Evolutionary conservation across 768 basidiomycete species (phyloP).

Genomic region (Hericium alpestre): DNA sequence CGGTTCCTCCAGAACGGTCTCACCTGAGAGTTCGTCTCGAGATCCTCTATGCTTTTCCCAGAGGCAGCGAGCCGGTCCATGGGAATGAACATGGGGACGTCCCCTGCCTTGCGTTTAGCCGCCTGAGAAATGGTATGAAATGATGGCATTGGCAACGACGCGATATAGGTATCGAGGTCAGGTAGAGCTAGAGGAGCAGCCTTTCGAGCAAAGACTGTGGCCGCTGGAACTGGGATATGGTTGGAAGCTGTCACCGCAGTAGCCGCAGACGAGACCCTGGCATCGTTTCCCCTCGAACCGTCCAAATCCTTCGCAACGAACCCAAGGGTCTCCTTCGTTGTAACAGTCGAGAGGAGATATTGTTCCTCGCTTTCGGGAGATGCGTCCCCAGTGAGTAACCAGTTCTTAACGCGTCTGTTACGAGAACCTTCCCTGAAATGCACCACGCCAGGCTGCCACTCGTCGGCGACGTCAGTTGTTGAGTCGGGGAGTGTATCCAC

Average conservation of each 20-base stretch:
- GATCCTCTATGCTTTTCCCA: constrained; percentile 42
- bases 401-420: constrained; percentile 8
- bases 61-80: constrained; percentile 43
- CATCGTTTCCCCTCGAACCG: no score
- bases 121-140: neutral
- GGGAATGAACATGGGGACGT: constrained; percentile 44
- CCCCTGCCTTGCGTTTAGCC: neutral
- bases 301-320: no score
- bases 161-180: constrained; percentile 11
- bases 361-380: no score
- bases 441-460: neutral
- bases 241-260: neutral
- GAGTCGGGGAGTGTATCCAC: no score
- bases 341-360: no score
- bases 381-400: neutral
- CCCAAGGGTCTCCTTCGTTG: no score
- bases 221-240: constrained; percentile 6
- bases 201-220: constrained; percentile 5
- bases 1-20: constrained; percentile 47
- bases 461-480: no score
- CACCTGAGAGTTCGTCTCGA: constrained; percentile 43
- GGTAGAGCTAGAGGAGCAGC: constrained; percentile 10
- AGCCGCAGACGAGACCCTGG: no score
- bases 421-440: constrained; percentile 14
- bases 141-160: constrained; percentile 2